Evolutionary conservation across 768 basidiomycete genomes (phyloP).

Genomic region (Naematelia aurantialba): DNA sequence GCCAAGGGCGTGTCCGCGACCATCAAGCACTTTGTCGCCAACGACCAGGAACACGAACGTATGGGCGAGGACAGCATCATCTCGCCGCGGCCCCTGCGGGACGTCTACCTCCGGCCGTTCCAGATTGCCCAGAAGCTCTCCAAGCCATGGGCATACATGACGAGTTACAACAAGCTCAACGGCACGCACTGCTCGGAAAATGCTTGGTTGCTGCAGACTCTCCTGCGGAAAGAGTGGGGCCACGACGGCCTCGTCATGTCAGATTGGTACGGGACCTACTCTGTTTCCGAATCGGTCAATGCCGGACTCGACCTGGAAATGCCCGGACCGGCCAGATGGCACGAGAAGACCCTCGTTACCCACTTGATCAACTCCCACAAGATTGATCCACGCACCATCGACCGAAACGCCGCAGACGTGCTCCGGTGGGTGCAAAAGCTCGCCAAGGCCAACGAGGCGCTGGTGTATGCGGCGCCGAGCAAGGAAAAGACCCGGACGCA

Average conservation of each 20-base stretch:
- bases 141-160: slow-evolving; percentile 35
- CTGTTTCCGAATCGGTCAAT: slow-evolving; percentile 56
- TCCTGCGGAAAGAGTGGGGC: slow-evolving; percentile 65
- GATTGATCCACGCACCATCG: slow-evolving; percentile 29
- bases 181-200: slow-evolving; percentile 62
- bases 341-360: slow-evolving; percentile 9
- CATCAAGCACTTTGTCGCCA: slow-evolving; percentile 68
- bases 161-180: slow-evolving; percentile 62
- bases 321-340: slow-evolving; percentile 35
- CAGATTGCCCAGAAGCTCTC: slow-evolving; percentile 56
- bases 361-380: slow-evolving; percentile 54
- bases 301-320: slow-evolving; percentile 58
- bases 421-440: slow-evolving; percentile 66
- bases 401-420: slow-evolving; percentile 60
- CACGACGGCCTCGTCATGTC: slow-evolving; percentile 63
- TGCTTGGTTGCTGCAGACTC: slow-evolving; percentile 55
- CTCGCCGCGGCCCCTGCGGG: slow-evolving; percentile 64
- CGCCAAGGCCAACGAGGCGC: slow-evolving; percentile 63
- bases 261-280: slow-evolving; percentile 59
- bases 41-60: slow-evolving; percentile 71
- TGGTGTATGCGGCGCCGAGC: slow-evolving; percentile 53
- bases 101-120: slow-evolving; percentile 61
- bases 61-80: slow-evolving; percentile 46
- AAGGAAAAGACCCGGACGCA: slow-evolving; percentile 19
- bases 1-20: slow-evolving; percentile 63